Percentiles rank a stretch among this genome's conserved stretches.
These are phyloP conservation scores for Cenchrus americanus DNA, from an alignment of 176 grass and related monocot species.

Conservation along the genomic window DNA sequence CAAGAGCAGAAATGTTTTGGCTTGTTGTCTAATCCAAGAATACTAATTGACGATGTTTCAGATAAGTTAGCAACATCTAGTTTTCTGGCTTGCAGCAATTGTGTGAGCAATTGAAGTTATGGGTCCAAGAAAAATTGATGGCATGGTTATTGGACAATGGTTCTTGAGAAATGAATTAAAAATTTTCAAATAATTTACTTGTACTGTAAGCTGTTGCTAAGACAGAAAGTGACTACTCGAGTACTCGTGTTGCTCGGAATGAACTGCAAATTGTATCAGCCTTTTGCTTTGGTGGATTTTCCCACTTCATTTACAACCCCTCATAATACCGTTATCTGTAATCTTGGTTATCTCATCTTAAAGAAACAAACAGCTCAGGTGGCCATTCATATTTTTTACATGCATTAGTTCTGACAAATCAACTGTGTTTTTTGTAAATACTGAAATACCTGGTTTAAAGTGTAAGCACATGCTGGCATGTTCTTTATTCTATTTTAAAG, in stretches of 20 bases:
- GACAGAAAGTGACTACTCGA: not conserved
- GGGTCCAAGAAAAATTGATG: not conserved
- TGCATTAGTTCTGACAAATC: conserved; percentile 7
- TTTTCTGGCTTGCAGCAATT: conserved; percentile 9
- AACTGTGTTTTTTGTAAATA: conserved; percentile 13
- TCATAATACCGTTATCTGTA: not conserved
- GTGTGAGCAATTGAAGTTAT: not conserved
- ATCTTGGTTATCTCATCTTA: not conserved
- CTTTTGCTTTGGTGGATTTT: not conserved
- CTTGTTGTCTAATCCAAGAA: not conserved
- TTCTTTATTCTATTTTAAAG: conserved; percentile 23
- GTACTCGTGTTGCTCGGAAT: not conserved
- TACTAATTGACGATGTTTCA: not conserved
- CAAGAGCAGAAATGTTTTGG: conserved; percentile 15
- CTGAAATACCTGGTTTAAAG: conserved; percentile 33
- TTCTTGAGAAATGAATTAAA: not conserved
- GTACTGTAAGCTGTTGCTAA: conserved; percentile 13
- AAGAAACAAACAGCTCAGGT: conserved; percentile 9
- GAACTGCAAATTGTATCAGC: not conserved
- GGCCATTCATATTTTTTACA: not conserved
- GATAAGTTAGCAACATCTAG: not conserved
- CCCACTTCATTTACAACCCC: conserved; percentile 17
- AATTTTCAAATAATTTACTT: not conserved
- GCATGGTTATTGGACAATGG: not conserved
- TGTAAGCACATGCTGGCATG: conserved; percentile 30